Conservation (phyloP, 208 protist species). For the Angomonas desouzai region DNA sequence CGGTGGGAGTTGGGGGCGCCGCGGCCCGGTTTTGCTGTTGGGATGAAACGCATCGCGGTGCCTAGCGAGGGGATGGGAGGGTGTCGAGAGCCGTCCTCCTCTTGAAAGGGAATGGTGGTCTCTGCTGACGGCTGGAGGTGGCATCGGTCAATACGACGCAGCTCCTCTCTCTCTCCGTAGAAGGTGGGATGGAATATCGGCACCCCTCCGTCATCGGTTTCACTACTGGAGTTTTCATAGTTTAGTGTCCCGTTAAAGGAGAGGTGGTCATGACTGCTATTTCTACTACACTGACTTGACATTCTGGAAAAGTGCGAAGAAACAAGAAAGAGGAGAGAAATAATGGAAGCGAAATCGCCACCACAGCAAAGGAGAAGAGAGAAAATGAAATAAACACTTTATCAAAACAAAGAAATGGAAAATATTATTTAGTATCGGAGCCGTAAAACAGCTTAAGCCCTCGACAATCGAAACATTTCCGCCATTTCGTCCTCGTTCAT, state of each 20-base stretch:
- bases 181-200: neutral
- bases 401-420: no score
- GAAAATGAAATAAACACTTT: no score
- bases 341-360: conserved; percentile 5
- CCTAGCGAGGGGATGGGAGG: neutral
- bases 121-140: neutral
- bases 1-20: neutral
- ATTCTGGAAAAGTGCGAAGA: neutral
- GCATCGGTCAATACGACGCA: no score
- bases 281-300: neutral
- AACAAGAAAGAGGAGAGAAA: conserved; percentile 12
- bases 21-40: neutral
- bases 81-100: neutral
- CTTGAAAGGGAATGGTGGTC: neutral
- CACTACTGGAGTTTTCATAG: neutral
- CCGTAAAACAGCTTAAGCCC: no score
- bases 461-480: conserved; percentile 38
- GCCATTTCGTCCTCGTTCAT: conserved; percentile 26
- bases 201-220: neutral
- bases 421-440: no score
- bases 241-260: neutral
- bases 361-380: no score
- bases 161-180: neutral
- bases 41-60: neutral
- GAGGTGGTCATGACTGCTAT: neutral